phyloP scores from a whole-genome alignment of 306 rosid genomes.

The Corylus americana region DNA sequence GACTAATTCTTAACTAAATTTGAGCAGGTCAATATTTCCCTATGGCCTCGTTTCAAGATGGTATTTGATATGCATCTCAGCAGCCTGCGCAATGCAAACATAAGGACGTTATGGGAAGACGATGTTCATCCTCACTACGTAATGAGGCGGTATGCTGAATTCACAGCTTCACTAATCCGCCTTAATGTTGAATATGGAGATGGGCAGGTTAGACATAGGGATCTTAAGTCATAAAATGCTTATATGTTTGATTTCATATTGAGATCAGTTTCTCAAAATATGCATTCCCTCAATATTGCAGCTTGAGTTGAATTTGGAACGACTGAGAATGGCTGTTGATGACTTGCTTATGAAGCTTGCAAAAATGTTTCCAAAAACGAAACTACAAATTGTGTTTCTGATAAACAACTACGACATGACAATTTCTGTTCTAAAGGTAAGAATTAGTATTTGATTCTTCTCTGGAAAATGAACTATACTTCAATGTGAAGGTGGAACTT shows the following conservation, averaged over 20 bases:
- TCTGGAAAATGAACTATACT: constrained; percentile 18
- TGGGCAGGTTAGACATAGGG: constrained; percentile 69
- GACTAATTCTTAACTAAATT: constrained; percentile 28
- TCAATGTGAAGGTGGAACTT: constrained; percentile 5
- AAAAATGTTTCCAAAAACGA: constrained; percentile 70
- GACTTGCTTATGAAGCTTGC: constrained; percentile 97
- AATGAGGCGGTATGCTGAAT: constrained; percentile 97
- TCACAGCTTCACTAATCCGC: constrained; percentile 91
- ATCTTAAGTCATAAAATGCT: constrained; percentile 3
- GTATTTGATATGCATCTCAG: constrained; percentile 94
- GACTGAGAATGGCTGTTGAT: constrained; percentile 95
- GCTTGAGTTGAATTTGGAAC: constrained; percentile 86
- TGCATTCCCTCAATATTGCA: constrained; percentile 38
- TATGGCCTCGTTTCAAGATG: constrained; percentile 99
- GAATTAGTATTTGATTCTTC: constrained; percentile 23
- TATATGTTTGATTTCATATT: constrained; percentile 20
- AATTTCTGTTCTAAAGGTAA: constrained; percentile 88
- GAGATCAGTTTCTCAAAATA: constrained; percentile 3
- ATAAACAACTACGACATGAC: constrained; percentile 98
- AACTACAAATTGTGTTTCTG: constrained; percentile 84
- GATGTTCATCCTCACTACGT: constrained; percentile 99
- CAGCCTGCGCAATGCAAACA: constrained; percentile 87
- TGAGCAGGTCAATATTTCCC: constrained; percentile 78
- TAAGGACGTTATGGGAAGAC: constrained; percentile 92
- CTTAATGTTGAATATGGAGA: constrained; percentile 90